These are phyloP conservation scores for Blastomyces gilchristii DNA, from an alignment of 2,329 filamentous ascomycete species.

Conservation along the genomic window DNA sequence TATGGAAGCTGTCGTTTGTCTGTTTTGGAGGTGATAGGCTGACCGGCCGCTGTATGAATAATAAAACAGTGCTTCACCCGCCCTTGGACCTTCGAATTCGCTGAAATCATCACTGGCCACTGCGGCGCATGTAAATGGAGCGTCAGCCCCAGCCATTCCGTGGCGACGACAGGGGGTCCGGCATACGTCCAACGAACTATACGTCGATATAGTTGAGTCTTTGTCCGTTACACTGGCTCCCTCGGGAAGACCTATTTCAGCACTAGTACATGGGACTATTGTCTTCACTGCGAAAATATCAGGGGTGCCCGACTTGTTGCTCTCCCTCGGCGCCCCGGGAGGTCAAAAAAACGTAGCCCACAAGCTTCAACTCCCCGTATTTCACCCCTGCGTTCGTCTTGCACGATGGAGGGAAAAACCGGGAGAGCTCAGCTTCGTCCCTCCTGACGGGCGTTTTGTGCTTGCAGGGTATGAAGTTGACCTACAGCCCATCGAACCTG, in stretches of 20 bases:
- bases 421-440: slow-evolving; percentile 89
- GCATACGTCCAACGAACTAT: slow-evolving; percentile 94
- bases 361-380: slow-evolving; percentile 79
- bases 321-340: slow-evolving; percentile 69
- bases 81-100: slow-evolving; percentile 30
- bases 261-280: slow-evolving; percentile 82
- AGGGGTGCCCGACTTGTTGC: slow-evolving; percentile 78
- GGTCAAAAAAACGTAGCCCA: slow-evolving; percentile 65
- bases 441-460: slow-evolving; percentile 87
- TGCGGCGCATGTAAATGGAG: slow-evolving; percentile 21
- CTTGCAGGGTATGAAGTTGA: slow-evolving; percentile 92
- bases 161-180: slow-evolving; percentile 89
- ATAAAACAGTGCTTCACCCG: slow-evolving; percentile 29
- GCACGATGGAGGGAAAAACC: slow-evolving; percentile 82
- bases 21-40: not conserved
- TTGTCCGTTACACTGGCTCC: slow-evolving; percentile 80
- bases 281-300: slow-evolving; percentile 93
- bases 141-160: slow-evolving; percentile 51
- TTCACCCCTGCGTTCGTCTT: slow-evolving; percentile 88
- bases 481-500: slow-evolving; percentile 60
- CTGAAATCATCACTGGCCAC: slow-evolving; percentile 33
- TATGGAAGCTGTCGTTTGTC: not conserved
- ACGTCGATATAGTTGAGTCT: slow-evolving; percentile 90
- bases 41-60: not conserved
- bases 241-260: slow-evolving; percentile 75